Evolutionary conservation across 768 basidiomycete species (phyloP), one percentile per base, ranked within the genome.

Genomic region (Filobasidium wieringae): DNA sequence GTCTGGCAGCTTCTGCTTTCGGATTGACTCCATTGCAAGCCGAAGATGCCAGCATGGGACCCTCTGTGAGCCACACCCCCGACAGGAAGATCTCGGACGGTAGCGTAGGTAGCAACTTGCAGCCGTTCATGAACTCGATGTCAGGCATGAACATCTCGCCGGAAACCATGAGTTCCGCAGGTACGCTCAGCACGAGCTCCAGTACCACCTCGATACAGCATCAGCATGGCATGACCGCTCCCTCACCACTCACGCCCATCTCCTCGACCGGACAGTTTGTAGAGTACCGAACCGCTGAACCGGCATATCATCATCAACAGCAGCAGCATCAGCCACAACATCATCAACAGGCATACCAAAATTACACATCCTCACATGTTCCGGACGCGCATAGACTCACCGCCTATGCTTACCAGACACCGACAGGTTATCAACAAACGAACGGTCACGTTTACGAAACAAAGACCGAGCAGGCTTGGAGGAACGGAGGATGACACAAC

Each of bases 1-100:
- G 66, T 51, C 61, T 72, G 7, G 71, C 69, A 1, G 71, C 71
- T 36, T 71, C 71, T 15, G 71, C 71, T 3, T 72, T 72, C 36
- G 71, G 71, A 19, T 65, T 72, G 57, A 71, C 71, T 2, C 66
- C 68, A 12, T 50, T 72, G 15, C 62, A 63, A 7, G 22, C 36
- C 14, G 62, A 60, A 15, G 49, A 24, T 30, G 29, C 41, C 1
- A 67, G 14, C 60, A 60, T 12, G 39, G 53, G 29, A 34, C 34
- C 9, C 52, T 49, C 7, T 40, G 24, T n/a, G n/a, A n/a, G n/a
- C 24, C 57, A 63, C 17, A 49, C 49, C 24, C 68, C 68, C 29
- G 43, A 47, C n/a, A 47, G 43, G 14, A 19, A 27, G 22, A 14
- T 12, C 4, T 64, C 69, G 5, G 60, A 65, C 14, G 66, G 68